Base-by-base conservation (phyloP, 1,139 yeast species). In the Nakaseomyces nivariensis region DNA sequence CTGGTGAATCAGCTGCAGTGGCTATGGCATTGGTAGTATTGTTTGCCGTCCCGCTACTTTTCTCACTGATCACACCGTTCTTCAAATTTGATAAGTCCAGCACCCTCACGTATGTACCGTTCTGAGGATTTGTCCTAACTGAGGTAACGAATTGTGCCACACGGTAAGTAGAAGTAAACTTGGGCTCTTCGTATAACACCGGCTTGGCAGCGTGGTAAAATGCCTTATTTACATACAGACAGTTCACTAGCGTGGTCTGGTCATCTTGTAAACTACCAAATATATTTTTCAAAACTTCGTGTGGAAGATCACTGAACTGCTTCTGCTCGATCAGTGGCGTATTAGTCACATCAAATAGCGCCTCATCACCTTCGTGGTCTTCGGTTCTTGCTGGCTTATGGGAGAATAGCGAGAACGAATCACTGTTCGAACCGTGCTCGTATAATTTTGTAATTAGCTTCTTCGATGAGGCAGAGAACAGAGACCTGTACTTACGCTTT, bases 131-230 rank as follows among this genome's bases (percentile, higher is more conserved):
- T 47, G 76, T 69, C 44, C 85, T 70, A 22, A 87, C 66, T 8
- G 81, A 74, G 1, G 89, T 74, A 8, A 87, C 79, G 60, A 87
- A 81, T 65, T 86, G 95, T 1, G 86, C 92, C 51, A 85, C 76
- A 46, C 95, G 69, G 61, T 82, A 87, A 4, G 89, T 80, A 4
- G 92, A 81, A 0, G 78, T 74, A 57, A 87, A 76, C 13, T 59
- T 56, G 11, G 89, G 77, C n/a, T 67, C 56, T 24, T 69, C 64
- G 62, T 85, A 87, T 24, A 85, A 67, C 34, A 73, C 70, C 2
- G 75, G 75, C 57, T 80, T 79, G 8, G 80, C 72, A n/a, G 77
- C 68, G 44, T 63, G 66, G 59, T 81, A 76, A 55, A 82, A 75
- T 29, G 67, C 63, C 52, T 70, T 75, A 59, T 73, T 73, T 5